Base-by-base conservation (phyloP, 2,329 filamentous ascomycete species). In the Botrytis tulipae region DNA sequence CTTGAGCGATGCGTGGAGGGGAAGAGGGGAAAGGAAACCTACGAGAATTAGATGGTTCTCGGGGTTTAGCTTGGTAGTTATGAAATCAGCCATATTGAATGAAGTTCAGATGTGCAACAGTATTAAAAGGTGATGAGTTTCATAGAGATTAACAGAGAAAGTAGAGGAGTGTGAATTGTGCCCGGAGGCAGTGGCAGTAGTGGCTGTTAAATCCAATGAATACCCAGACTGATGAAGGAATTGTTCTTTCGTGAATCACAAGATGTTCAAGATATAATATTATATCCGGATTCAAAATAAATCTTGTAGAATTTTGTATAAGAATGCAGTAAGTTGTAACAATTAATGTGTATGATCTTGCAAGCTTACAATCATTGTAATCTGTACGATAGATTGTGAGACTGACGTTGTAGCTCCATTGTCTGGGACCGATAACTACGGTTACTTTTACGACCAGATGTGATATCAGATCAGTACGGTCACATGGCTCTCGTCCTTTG, bases 31-130 rank as follows among this genome's bases (percentile, higher is more conserved):
- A 42, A n/a, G 20, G 6, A 57, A 18, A 57, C 51, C 78, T 85
- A 92, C 91, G 72, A 95, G 89, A 74, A 95, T 87, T 66, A 95
- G 87, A 80, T 95, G 93, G 76, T 90, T 89, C 78, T 91, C 90
- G 77, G 93, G 91, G 79, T 93, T 92, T 78, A 95, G 87, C 82
- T 90, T 91, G 69, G 89, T 89, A 72, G 88, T 88, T 79, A 87
- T 86, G 79, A 86, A 84, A 80, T 90, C 87, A 61, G 85, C 88
- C 89, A 91, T 91, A 25, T 60, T 77, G 72, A 42, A 66, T 54
- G 37, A 70, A 25, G 44, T 16, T 16, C 29, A 59, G 25, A 57
- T 68, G 22, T 32, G 35, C 44, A 29, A 57, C 61, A 72, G 40
- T 63, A 57, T 29, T 12, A 65, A 59, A 18, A 70, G 70, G 20